Evolutionary conservation across 148 eudicot species (phyloP), one percentile per base, ranked within the genome.

Genomic region (Cornus kousa): DNA sequence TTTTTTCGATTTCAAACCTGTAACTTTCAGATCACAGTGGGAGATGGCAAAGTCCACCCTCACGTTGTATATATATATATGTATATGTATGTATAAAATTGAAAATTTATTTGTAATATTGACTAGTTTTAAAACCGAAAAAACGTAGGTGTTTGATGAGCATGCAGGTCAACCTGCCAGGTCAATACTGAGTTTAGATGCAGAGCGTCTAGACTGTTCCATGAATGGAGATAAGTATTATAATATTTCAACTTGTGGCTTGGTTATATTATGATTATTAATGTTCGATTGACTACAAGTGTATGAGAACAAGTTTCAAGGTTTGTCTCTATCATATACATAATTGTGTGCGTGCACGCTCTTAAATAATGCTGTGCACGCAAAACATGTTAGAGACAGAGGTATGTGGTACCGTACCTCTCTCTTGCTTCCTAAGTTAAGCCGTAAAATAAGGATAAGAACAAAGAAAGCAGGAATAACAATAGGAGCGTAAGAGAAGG

Each of bases 321-420:
- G 48, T 31, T 68, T n/a, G 72, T 70, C 48, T 19, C 37, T 37
- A 37, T 33, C 37, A 33, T 57, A 4, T 7, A 57, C n/a, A 70
- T 70, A 12, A 70, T 70, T 70, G 46, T 37, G 72, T 37, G 72
- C 72, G 48, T 70, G 72, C 46, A 33, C 72, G 72, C 46, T 24
- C 72, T 33, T 70, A 35, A 43, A 17, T 37, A 3, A 70, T 70
- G n/a, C 37, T 33, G n/a, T 70, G 48, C 48, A 70, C 48, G 72
- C 72, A 70, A 70, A 70, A 33, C 46, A 37, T 43, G 48, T 35
- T 35, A 35, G 37, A 1, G 37, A n/a, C n/a, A 35, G 37, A 35
- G 37, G 2, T 28, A 28, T 28, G 28, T 28, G 28, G 28, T 28
- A 28, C 28, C 28, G 28, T 28, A 35, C 37, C 37, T 35, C 37